Evolutionary conservation across 2,329 filamentous ascomycete species (phyloP).

Genomic region (Aciculosporium take): DNA sequence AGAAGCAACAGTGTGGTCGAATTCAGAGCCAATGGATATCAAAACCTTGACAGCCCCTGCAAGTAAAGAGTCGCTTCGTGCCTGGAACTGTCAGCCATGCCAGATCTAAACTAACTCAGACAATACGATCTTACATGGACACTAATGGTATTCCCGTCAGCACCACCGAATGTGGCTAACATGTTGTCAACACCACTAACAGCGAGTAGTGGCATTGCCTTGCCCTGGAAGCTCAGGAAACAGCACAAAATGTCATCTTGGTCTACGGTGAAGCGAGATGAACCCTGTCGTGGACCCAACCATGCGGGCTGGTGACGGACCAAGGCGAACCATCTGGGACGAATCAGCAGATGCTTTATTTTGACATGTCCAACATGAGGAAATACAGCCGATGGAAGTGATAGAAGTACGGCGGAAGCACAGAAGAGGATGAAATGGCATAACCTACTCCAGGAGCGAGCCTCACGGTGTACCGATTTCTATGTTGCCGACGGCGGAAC

Average conservation of each 20-base stretch:
- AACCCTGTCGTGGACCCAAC: constrained; percentile 79
- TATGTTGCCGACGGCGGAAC: constrained; percentile 42
- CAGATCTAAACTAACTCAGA: neutral
- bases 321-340: constrained; percentile 60
- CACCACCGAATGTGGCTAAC: constrained; percentile 53
- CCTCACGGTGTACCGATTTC: constrained; percentile 50
- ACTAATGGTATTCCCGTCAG: constrained; percentile 48
- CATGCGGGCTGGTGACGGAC: constrained; percentile 71
- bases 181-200: constrained; percentile 62
- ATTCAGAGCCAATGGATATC: constrained; percentile 54
- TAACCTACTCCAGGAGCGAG: constrained; percentile 34
- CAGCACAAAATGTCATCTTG: constrained; percentile 68
- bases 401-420: neutral
- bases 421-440: neutral
- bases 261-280: constrained; percentile 48
- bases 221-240: constrained; percentile 58
- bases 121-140: constrained; percentile 40
- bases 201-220: constrained; percentile 63
- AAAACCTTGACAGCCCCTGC: constrained; percentile 47
- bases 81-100: constrained; percentile 20
- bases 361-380: neutral
- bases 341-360: constrained; percentile 1
- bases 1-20: constrained; percentile 64
- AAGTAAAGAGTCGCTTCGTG: constrained; percentile 50
- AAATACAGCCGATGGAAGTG: neutral